Conservation (phyloP, 768 basidiomycete species). For the Mycena belliarum region DNA sequence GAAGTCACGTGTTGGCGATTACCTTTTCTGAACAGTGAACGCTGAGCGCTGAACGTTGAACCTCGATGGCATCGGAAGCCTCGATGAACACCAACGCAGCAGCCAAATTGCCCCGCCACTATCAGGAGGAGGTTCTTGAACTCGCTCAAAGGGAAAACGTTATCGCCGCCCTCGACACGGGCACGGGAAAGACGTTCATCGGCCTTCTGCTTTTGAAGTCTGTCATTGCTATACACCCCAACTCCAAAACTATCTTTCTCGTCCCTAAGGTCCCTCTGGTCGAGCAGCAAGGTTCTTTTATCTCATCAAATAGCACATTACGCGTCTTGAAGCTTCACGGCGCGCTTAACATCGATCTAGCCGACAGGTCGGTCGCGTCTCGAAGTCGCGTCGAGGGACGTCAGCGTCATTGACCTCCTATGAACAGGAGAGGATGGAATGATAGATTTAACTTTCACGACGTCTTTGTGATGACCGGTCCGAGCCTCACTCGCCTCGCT, state of each 20-base stretch:
- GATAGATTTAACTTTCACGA: conserved; percentile 62
- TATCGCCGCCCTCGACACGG: conserved; percentile 75
- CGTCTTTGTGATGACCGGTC: conserved; percentile 87
- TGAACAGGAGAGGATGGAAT: conserved; percentile 58
- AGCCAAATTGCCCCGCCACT: conserved; percentile 41
- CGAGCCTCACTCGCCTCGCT: conserved; percentile 4
- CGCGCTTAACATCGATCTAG: conserved; percentile 67
- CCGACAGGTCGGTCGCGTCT: conserved; percentile 38
- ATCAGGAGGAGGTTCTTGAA: conserved; percentile 73
- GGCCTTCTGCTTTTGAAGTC: conserved; percentile 77
- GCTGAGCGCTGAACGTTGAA: too few relatives aligned
- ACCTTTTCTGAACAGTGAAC: too few relatives aligned
- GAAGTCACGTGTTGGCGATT: too few relatives aligned
- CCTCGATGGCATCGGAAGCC: too few relatives aligned
- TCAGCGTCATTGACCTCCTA: not conserved
- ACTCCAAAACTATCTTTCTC: conserved; percentile 73
- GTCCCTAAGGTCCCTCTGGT: conserved; percentile 87
- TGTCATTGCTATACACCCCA: conserved; percentile 51
- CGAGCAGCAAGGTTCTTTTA: conserved; percentile 75
- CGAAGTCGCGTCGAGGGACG: not conserved
- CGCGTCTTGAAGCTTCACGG: conserved; percentile 73
- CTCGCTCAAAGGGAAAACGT: conserved; percentile 66
- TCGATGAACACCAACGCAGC: too few relatives aligned
- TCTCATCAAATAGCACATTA: conserved; percentile 63
- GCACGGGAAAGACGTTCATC: conserved; percentile 79